Evolutionary conservation across 352 stramenopile species (phyloP), one percentile per base, ranked within the genome.

Genomic region (Bremia lactucae): DNA sequence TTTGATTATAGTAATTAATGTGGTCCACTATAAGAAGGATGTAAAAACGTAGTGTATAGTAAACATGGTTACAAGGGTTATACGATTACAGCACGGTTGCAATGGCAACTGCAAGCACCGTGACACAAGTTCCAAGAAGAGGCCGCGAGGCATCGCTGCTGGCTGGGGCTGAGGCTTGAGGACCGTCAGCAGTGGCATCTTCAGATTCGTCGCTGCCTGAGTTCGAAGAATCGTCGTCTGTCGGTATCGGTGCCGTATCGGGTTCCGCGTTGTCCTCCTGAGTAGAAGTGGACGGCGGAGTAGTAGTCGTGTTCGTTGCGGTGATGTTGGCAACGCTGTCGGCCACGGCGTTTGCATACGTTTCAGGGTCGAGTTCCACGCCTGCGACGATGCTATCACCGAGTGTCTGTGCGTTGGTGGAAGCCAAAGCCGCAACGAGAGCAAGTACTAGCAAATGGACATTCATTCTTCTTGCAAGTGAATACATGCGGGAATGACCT

Each of bases 1-100:
- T 87, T 83, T 41, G 74, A 87, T 52, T 87, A 84, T 48, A 59
- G 71, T 19, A 55, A 69, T 16, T 86, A 39, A 55, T 11, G n/a
- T 13, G 36, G 20, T 18, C 2, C 1, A 34, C 11, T 15, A 43
- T 31, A 19, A 31, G 16, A 37, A 45, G 25, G 15, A 39, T 11
- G 18, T 8, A 16, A 39, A 39, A 16, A 38, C 24, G 26, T 33
- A 33, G 26, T 33, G 3, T 33, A 34, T 15, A 34, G 2, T 14
- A 34, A 15, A 2, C 15, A 36, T 15, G 29, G 14, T 11, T 7
- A 11, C 2, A 29, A 38, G 46, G 26, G 39, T 48, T 34, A 33
- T 14, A 2, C 15, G 10, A 15, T 39, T 51, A 67, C 40, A 59
- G 26, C 41, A 63, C 51, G 13, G 44, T 45, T 15, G 55, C 36